Conservation (phyloP, 371 early-diverging fungal genomes). For the Coemansia sp. region DNA sequence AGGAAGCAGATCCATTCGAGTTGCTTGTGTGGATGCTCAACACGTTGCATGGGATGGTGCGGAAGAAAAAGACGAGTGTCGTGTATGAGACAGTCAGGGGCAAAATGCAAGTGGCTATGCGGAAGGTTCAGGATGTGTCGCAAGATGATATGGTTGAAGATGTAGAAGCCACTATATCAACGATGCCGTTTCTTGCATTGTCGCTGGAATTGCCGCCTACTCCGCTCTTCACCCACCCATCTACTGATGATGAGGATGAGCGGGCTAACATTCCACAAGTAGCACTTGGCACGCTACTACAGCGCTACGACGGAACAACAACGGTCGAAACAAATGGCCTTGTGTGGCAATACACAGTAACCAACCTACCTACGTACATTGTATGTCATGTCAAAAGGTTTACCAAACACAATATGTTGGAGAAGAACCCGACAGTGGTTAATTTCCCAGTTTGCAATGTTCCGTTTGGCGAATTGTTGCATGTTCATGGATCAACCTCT, state of each 20-base stretch:
- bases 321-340: slow-evolving; percentile 64
- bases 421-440: slow-evolving; percentile 98
- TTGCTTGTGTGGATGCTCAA: slow-evolving; percentile 95
- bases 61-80: slow-evolving; percentile 59
- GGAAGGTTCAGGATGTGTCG: slow-evolving; percentile 53
- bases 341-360: slow-evolving; percentile 71
- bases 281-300: slow-evolving; percentile 70
- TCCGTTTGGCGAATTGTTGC: slow-evolving; percentile 68
- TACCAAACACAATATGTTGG: slow-evolving; percentile 80
- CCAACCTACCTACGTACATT: slow-evolving; percentile 77
- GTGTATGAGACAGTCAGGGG: slow-evolving; percentile 87
- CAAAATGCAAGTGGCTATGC: slow-evolving; percentile 70
- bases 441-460: slow-evolving; percentile 87
- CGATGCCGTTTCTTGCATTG: slow-evolving; percentile 79
- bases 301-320: slow-evolving; percentile 82
- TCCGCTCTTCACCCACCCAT: slow-evolving; percentile 72
- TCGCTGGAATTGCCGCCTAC: slow-evolving; percentile 90
- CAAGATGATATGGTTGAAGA: slow-evolving; percentile 20
- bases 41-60: slow-evolving; percentile 79
- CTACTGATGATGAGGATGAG: slow-evolving; percentile 64
- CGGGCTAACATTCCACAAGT: slow-evolving; percentile 84
- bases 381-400: slow-evolving; percentile 93
- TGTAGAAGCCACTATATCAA: slow-evolving; percentile 22
- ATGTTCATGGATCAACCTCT: slow-evolving; percentile 13
- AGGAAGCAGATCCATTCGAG: slow-evolving; percentile 86